Base-by-base conservation (phyloP, 2,329 filamentous ascomycete genomes). In the Byssochlamys sp. region DNA sequence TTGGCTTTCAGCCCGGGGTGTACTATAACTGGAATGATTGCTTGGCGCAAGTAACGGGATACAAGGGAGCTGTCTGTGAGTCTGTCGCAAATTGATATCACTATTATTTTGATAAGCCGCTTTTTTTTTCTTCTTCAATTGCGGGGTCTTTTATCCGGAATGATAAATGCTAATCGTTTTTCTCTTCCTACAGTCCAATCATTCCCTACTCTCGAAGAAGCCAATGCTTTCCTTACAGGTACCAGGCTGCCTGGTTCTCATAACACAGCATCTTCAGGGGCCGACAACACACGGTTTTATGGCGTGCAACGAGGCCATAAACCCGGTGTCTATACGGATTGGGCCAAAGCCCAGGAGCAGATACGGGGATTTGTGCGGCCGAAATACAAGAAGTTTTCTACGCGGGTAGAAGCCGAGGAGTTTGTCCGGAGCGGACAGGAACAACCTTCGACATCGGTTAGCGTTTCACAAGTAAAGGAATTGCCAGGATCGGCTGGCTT, bases 151-250 rank as follows among this genome's bases (percentile, higher is more conserved):
- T 45, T 45, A 26, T 51, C 24, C 9, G 28, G 5, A 11, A 48
- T 35, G 10, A 49, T n/a, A 2, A 7, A 26, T n/a, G 52, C 49
- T 57, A 27, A 54, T 53, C 19, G 29, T 45, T 9, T n/a, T 14
- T 27, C 35, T 29, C n/a, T 25, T 7, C 14, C 35, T 51, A 24
- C 60, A 94, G 90, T 88, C 78, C 92, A 94, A 75, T 90, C 88
- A 1, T 96, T 96, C 69, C 75, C 80, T 9, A 84, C 81, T 0
- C 77, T 81, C 58, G 81, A 85, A 61, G 90, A 96, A 59, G 92
- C 92, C n/a, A 82, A 88, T 66, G 84, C 83, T 1, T 96, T 89
- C 69, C 79, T 90, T 27, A 83, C 81, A 1, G 88, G 89, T 52
- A 81, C 80, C 62, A 80, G 81, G 57, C 71, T 71, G 6, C 69